phyloP scores from a whole-genome alignment of 768 basidiomycete species.

The Lentinus brumalis region DNA sequence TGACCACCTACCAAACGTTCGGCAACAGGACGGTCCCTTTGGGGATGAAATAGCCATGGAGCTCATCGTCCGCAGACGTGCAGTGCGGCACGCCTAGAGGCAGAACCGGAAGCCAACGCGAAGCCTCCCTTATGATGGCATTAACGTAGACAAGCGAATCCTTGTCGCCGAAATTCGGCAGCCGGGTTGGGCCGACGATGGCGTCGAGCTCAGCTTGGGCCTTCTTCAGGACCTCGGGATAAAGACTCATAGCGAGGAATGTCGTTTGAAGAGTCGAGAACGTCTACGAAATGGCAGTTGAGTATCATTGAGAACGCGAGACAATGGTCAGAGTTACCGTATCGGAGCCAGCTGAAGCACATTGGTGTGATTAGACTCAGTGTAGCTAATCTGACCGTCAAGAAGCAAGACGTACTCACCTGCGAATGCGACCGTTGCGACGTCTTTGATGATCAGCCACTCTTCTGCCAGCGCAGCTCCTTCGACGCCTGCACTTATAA shows the following conservation, averaged over 20 bases:
- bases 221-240: conserved; percentile 16
- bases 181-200: conserved; percentile 12
- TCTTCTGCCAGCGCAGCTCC: not conserved
- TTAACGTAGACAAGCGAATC: conserved; percentile 17
- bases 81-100: conserved; percentile 30
- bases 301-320: not conserved
- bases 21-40: conserved; percentile 25
- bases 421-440: conserved; percentile 1
- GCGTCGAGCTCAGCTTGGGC: conserved; percentile 21
- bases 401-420: not conserved
- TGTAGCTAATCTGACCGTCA: not conserved
- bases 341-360: not conserved
- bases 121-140: conserved; percentile 19
- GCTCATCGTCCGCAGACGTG: conserved; percentile 40
- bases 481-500: not conserved
- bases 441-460: not conserved
- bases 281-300: not conserved
- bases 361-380: too few species aligned
- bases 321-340: not conserved
- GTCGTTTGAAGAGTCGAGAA: conserved; percentile 7
- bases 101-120: conserved; percentile 13
- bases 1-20: conserved; percentile 17
- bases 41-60: conserved; percentile 40
- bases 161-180: conserved; percentile 16
- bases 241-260: conserved; percentile 14